A percentile compares a stretch with the other conserved stretches of the same genome.
phyloP scores from a whole-genome alignment of 2,329 filamentous ascomycete species.

The Fusarium veterinarium region DNA sequence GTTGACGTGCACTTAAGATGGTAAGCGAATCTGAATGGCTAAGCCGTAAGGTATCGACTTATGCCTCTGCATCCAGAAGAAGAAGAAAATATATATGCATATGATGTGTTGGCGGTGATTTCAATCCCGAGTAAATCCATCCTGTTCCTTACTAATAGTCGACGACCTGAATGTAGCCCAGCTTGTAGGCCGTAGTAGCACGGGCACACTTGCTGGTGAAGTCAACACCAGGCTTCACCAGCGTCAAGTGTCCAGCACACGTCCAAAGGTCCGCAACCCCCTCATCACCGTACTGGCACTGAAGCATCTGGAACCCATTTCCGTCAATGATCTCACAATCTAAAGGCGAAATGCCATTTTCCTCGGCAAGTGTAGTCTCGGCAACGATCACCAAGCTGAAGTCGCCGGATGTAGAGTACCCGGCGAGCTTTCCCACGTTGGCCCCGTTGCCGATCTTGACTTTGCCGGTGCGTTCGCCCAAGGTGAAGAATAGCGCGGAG shows the following conservation, averaged over 20 bases:
- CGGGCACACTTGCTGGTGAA: not conserved
- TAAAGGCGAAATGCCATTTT: accelerated
- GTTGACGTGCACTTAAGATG: not conserved
- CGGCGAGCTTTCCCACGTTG: accelerated
- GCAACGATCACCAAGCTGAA: not conserved
- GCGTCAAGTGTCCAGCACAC: accelerated
- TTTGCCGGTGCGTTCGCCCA: not conserved
- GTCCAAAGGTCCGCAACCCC: not conserved
- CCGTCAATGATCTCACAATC: not conserved
- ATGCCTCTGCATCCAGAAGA: no score
- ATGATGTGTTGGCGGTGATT: accelerated
- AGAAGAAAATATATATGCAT: not conserved
- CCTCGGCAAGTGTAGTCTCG: accelerated
- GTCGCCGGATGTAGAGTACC: accelerated
- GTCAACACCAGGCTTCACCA: not conserved
- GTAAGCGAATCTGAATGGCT: no score
- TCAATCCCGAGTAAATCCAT: not conserved
- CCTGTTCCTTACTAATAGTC: accelerated
- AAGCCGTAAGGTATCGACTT: not conserved
- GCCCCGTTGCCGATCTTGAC: not conserved
- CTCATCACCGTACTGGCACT: not conserved
- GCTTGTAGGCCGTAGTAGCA: not conserved
- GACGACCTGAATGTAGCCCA: not conserved
- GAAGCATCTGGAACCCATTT: not conserved
- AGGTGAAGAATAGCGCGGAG: not conserved